Evolutionary conservation across 2,329 filamentous ascomycete species (phyloP).

Genomic region (Fusarium anguioides): DNA sequence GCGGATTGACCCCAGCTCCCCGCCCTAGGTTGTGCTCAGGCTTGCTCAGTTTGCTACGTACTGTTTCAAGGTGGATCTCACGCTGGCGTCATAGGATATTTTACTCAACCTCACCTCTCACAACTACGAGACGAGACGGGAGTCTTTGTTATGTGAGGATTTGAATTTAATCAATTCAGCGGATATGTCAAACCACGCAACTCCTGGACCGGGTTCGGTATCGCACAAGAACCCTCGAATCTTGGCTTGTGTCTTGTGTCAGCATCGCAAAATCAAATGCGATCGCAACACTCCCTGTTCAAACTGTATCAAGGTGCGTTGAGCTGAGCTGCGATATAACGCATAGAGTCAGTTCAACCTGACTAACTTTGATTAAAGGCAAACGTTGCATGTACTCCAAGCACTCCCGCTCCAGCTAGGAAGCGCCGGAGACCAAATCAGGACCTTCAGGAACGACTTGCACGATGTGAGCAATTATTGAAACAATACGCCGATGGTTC

Average conservation of each 20-base stretch:
- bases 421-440: constrained; percentile 70
- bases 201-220: constrained; percentile 35
- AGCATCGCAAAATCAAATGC: constrained; percentile 72
- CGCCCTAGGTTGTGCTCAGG: not conserved
- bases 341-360: not conserved
- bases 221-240: constrained; percentile 58
- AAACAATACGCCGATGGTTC: constrained; percentile 65
- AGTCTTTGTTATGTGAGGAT: constrained; percentile 48
- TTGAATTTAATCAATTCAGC: constrained; percentile 19
- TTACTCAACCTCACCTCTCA: constrained; percentile 24
- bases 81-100: constrained; percentile 37
- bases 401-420: constrained; percentile 68
- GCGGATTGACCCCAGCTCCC: not conserved
- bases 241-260: constrained; percentile 67
- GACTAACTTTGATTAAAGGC: constrained; percentile 54
- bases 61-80: constrained; percentile 15
- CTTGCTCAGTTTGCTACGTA: not conserved
- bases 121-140: not conserved
- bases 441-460: constrained; percentile 69
- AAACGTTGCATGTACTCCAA: constrained; percentile 69
- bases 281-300: constrained; percentile 69
- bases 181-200: constrained; percentile 50
- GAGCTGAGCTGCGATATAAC: not conserved
- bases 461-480: constrained; percentile 67
- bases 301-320: constrained; percentile 68